These are phyloP conservation scores for Ceriops zippeliana DNA, from an alignment of 345 rosid species.

Conservation along the genomic window DNA sequence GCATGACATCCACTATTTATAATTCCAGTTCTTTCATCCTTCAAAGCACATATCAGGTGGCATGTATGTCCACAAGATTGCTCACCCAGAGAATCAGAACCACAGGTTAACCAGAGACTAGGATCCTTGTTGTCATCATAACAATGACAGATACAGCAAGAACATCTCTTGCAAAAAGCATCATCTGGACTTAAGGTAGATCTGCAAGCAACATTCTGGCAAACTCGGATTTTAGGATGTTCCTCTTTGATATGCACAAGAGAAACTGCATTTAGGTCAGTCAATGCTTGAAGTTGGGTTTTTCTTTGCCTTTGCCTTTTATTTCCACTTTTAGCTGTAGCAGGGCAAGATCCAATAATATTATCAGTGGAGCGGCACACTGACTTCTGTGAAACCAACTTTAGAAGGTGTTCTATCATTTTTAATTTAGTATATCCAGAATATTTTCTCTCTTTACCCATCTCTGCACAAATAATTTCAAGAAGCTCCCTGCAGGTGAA, in stretches of 20 bases:
- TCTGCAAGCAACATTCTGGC: conserved; percentile 66
- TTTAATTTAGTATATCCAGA: conserved; percentile 63
- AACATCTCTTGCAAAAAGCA: conserved; percentile 74
- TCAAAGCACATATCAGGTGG: conserved; percentile 68
- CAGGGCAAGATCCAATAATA: conserved; percentile 8
- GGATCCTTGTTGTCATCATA: conserved; percentile 89
- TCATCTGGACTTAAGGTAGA: conserved; percentile 43
- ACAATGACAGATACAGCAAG: conserved; percentile 71
- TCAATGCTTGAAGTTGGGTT: conserved; percentile 24
- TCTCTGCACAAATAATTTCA: conserved; percentile 75
- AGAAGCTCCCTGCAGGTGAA: conserved; percentile 76
- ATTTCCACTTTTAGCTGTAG: conserved; percentile 22
- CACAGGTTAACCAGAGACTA: conserved; percentile 76
- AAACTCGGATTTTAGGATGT: conserved; percentile 32
- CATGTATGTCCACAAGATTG: conserved; percentile 65
- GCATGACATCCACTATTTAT: conserved; percentile 30
- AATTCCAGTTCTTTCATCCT: conserved; percentile 51
- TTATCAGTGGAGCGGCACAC: conserved; percentile 13
- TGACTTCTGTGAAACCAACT: conserved; percentile 49
- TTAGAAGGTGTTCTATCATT: conserved; percentile 73
- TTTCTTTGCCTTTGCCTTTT: conserved; percentile 46
- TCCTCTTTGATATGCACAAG: conserved; percentile 28
- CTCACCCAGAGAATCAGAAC: conserved; percentile 45
- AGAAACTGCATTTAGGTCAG: conserved; percentile 16
- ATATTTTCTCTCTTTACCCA: conserved; percentile 77